phyloP scores from a whole-genome alignment of 2,329 filamentous ascomycete species.

The Pestalotiopsis sp. region DNA sequence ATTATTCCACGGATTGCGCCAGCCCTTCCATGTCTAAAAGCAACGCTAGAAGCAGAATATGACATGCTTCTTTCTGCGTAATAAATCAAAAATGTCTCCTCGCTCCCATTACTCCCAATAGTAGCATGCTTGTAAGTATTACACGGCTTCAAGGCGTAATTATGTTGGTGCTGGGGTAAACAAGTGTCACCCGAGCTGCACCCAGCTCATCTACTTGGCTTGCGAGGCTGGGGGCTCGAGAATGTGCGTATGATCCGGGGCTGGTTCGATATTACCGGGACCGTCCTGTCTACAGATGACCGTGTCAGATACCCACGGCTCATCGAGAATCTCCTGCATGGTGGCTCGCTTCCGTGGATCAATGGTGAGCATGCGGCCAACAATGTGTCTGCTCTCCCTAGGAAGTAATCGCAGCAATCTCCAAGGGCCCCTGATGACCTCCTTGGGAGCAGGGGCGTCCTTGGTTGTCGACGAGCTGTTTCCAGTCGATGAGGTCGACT shows the following conservation, averaged over 20 bases:
- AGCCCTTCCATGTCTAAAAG: not conserved
- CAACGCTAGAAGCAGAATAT: not conserved
- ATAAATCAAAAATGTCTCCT: not conserved
- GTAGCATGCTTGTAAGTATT: not conserved
- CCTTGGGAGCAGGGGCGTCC: slow-evolving; percentile 51
- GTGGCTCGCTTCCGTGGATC: slow-evolving; percentile 82
- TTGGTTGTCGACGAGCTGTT: slow-evolving; percentile 27
- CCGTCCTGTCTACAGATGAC: slow-evolving; percentile 81
- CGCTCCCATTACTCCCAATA: not conserved
- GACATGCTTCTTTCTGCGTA: not conserved
- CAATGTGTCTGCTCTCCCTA: slow-evolving; percentile 85
- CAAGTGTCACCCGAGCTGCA: not conserved
- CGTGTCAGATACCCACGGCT: slow-evolving; percentile 87
- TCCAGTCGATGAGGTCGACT: slow-evolving; percentile 24
- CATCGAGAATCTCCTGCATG: slow-evolving; percentile 82
- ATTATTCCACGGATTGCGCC: not conserved
- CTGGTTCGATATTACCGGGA: slow-evolving; percentile 69
- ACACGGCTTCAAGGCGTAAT: not conserved
- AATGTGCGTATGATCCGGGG: slow-evolving; percentile 80
- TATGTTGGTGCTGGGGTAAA: not conserved
- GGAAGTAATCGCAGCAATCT: slow-evolving; percentile 84
- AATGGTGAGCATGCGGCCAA: slow-evolving; percentile 89
- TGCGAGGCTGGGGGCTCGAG: slow-evolving; percentile 70
- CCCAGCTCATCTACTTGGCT: slow-evolving; percentile 28
- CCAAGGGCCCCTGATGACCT: slow-evolving; percentile 91